phyloP scores from a whole-genome alignment of 2,329 filamentous ascomycete species.

The Xylaria digitata region DNA sequence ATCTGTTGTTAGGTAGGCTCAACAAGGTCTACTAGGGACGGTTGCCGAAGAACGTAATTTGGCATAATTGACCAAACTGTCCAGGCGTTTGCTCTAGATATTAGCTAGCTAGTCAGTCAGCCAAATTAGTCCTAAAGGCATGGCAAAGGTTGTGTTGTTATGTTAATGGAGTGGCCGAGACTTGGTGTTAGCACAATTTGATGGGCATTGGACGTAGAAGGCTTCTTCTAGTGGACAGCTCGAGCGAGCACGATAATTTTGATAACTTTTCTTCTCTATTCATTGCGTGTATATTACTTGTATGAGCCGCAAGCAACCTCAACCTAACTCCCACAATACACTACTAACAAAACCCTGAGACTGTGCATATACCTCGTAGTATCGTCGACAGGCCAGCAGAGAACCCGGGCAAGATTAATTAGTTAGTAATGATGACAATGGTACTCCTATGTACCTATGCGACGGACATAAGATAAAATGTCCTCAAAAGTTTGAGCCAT shows the following conservation, averaged over 20 bases:
- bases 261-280: background rate
- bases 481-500: background rate
- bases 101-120: background rate
- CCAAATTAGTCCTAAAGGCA: background rate
- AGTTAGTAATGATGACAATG: background rate
- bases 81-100: conserved; percentile 4
- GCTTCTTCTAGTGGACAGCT: background rate
- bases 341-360: background rate
- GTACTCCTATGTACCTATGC: too few relatives aligned
- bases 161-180: background rate
- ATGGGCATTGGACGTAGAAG: background rate
- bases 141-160: background rate
- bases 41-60: background rate
- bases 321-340: background rate
- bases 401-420: background rate
- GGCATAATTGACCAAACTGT: conserved; percentile 4
- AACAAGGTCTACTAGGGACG: background rate
- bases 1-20: conserved; percentile 4
- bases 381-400: background rate
- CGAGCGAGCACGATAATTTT: background rate
- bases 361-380: too few relatives aligned
- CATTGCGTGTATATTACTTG: conserved; percentile 8
- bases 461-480: background rate
- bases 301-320: conserved; percentile 3
- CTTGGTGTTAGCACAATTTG: background rate